phyloP scores from a whole-genome alignment of 306 rosid species.

The Quercus cerris region DNA sequence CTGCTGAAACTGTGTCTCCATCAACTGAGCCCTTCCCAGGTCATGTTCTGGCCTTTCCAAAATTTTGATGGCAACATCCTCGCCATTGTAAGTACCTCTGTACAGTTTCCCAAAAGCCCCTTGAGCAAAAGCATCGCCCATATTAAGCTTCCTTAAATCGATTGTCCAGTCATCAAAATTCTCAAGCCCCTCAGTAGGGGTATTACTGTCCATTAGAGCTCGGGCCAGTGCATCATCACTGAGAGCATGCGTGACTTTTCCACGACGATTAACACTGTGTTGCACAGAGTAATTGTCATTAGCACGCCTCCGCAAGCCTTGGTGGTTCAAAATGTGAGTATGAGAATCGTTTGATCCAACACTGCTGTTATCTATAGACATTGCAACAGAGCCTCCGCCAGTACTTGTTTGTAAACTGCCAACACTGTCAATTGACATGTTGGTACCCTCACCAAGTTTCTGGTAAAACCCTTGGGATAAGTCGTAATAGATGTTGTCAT shows the following conservation, averaged over 20 bases:
- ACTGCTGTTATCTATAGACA: constrained; percentile 90
- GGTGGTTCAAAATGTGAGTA: constrained; percentile 91
- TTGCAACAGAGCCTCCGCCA: constrained; percentile 92
- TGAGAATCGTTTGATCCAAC: constrained; percentile 93
- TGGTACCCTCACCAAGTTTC: constrained; percentile 87
- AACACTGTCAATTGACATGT: constrained; percentile 83
- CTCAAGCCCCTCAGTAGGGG: constrained; percentile 79
- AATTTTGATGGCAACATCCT: constrained; percentile 1
- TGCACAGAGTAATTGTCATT: constrained; percentile 76
- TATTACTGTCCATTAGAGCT: constrained; percentile 75
- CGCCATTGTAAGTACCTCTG: constrained; percentile 1
- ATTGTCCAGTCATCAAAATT: constrained; percentile 23
- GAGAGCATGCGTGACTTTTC: constrained; percentile 86
- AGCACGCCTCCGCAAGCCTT: constrained; percentile 67
- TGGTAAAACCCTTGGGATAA: constrained; percentile 87
- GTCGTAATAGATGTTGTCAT: constrained; percentile 61
- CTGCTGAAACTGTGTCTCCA: constrained; percentile 97
- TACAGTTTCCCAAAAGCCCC: constrained; percentile 8
- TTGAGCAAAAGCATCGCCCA: constrained; percentile 9
- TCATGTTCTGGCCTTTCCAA: constrained; percentile 98
- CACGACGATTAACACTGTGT: constrained; percentile 69
- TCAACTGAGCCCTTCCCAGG: constrained; percentile 72
- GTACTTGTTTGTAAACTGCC: constrained; percentile 84
- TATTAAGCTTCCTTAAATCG: constrained; percentile 9
- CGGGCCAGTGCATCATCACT: constrained; percentile 93